Conservation (phyloP, 176 grass and related monocot genomes). For the Carex scoparia region DNA sequence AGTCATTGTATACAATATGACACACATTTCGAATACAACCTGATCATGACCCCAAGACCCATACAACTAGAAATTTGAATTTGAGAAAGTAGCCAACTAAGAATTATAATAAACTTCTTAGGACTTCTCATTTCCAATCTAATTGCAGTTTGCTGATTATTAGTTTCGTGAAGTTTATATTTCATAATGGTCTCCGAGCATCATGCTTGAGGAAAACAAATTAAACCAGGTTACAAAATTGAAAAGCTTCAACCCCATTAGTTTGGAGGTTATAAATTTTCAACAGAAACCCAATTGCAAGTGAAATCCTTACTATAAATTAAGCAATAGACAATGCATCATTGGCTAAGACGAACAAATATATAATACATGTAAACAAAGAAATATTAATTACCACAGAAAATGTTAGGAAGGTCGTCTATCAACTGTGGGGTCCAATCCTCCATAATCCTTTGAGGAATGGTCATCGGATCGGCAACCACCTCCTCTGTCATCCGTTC, state of each 20-base stretch:
- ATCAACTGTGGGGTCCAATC: conserved; percentile 50
- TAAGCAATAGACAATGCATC: neutral
- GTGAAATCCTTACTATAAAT: neutral
- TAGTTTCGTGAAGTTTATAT: neutral
- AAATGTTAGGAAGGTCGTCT: conserved; percentile 57
- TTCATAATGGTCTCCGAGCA: neutral
- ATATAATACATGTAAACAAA: neutral
- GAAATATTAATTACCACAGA: conserved; percentile 56
- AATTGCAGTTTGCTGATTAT: neutral
- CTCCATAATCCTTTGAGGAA: conserved; percentile 65
- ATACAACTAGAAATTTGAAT: neutral
- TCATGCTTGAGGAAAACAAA: neutral
- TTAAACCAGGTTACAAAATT: neutral
- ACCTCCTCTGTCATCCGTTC: conserved; percentile 42
- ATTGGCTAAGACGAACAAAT: neutral
- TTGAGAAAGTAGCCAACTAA: neutral
- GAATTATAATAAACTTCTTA: neutral
- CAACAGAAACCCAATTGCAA: neutral
- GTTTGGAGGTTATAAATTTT: neutral
- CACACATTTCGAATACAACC: neutral
- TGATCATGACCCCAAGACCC: neutral
- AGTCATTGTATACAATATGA: neutral
- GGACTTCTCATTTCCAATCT: neutral
- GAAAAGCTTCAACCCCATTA: neutral
- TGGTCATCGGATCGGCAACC: conserved; percentile 50